phyloP scores from a whole-genome alignment of 2,329 filamentous ascomycete species.

The Fusarium subglutinans region DNA sequence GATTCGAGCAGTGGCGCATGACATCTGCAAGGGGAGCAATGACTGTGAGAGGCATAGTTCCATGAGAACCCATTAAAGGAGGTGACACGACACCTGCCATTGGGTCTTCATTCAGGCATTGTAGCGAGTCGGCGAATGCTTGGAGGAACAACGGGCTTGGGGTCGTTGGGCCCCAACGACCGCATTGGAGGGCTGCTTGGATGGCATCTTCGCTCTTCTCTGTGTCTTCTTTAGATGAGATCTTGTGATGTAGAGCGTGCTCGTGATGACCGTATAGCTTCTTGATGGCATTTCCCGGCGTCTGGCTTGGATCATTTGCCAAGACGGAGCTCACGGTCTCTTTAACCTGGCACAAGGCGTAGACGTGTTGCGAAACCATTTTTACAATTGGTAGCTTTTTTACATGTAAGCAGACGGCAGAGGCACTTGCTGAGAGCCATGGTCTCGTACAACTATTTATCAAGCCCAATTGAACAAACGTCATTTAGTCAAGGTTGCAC shows the following conservation, averaged over 20 bases:
- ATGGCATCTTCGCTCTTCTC: conserved; percentile 54
- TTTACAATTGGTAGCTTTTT: background rate
- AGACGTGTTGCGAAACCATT: conserved; percentile 50
- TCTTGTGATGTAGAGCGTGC: conserved; percentile 9
- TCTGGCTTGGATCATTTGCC: conserved; percentile 60
- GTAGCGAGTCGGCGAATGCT: conserved; percentile 73
- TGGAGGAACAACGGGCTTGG: conserved; percentile 75
- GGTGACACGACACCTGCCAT: conserved; percentile 62
- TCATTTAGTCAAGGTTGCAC: background rate
- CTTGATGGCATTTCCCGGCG: conserved; percentile 64
- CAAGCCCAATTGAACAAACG: background rate
- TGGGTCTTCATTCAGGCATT: conserved; percentile 62
- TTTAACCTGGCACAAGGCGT: conserved; percentile 60
- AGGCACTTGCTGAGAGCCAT: background rate
- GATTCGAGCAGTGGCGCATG: conserved; percentile 77
- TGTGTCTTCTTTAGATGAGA: conserved; percentile 34
- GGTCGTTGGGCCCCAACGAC: conserved; percentile 70
- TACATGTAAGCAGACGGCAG: background rate
- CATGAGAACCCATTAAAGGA: conserved; percentile 62
- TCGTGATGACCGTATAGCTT: conserved; percentile 58
- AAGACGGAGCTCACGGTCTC: conserved; percentile 68
- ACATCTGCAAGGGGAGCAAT: conserved; percentile 69
- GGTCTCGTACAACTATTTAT: background rate
- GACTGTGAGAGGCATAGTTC: conserved; percentile 73
- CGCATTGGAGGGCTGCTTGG: conserved; percentile 66